Conservation (phyloP, 148 eudicot species). For the Camellia japonica region DNA sequence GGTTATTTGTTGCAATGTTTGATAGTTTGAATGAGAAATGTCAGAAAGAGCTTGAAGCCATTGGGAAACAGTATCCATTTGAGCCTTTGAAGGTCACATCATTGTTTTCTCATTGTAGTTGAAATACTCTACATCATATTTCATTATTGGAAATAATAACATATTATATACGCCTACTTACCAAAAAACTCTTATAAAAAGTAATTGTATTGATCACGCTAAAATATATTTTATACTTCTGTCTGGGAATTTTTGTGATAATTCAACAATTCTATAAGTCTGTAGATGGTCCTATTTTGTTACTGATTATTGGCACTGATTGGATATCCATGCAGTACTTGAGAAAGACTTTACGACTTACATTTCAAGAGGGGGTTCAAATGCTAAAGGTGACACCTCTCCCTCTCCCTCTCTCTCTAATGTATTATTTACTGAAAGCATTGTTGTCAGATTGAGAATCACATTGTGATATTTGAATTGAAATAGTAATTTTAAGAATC, state of each 20-base stretch:
- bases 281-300: neutral
- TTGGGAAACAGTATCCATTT: conserved; percentile 75
- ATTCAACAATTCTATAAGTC: neutral
- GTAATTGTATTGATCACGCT: neutral
- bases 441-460: too few species aligned
- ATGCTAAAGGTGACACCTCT: conserved; percentile 66
- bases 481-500: too few species aligned
- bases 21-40: conserved; percentile 66
- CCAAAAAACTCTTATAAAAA: neutral
- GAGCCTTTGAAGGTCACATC: conserved; percentile 62
- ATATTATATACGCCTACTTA: neutral
- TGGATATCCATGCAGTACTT: conserved; percentile 55
- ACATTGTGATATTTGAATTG: too few species aligned
- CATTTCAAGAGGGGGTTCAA: conserved; percentile 83
- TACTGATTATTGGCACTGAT: conserved; percentile 4
- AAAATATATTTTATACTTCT: neutral
- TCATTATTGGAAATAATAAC: too few species aligned
- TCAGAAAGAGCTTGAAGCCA: conserved; percentile 69
- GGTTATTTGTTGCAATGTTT: conserved; percentile 72
- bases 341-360: conserved; percentile 68
- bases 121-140: neutral
- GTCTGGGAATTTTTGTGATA: neutral
- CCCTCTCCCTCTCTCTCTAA: neutral
- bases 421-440: neutral
- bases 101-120: neutral